Percentiles rank a stretch among this genome's conserved stretches.
phyloP scores from a whole-genome alignment of 106 monocot genomes.

The Allium sativum region DNA sequence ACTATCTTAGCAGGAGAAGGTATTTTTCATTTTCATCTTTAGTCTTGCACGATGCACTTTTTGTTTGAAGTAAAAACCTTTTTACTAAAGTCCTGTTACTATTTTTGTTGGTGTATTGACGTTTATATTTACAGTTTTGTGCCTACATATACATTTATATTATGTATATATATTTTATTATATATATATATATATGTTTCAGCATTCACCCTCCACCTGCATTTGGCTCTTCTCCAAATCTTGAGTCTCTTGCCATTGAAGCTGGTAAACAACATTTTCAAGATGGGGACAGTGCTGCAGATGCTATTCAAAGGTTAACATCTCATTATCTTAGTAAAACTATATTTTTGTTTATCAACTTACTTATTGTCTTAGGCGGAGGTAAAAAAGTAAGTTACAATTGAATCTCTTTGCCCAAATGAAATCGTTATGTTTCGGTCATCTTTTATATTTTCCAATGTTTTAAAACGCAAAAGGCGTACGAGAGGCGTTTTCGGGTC shows the following conservation, averaged over 20 bases:
- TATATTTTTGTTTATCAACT: too few relatives aligned
- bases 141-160: neutral
- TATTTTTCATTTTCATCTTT: conserved; percentile 5
- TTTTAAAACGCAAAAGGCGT: too few relatives aligned
- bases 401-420: too few relatives aligned
- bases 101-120: neutral
- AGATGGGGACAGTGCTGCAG: conserved; percentile 33
- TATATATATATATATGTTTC: neutral
- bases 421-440: neutral
- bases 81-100: neutral
- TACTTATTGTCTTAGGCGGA: too few relatives aligned
- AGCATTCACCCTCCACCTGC: conserved; percentile 65
- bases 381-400: too few relatives aligned
- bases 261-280: conserved; percentile 27
- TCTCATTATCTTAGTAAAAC: too few relatives aligned
- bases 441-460: neutral
- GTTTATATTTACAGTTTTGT: neutral
- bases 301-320: conserved; percentile 9
- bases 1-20: conserved; percentile 20
- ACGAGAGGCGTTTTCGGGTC: too few relatives aligned
- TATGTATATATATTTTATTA: too few relatives aligned
- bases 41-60: neutral
- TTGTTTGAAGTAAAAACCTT: neutral
- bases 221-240: conserved; percentile 69
- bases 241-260: conserved; percentile 58